Conservation (phyloP, 805 yeast species). For the Monosporozyma aerobia region DNA sequence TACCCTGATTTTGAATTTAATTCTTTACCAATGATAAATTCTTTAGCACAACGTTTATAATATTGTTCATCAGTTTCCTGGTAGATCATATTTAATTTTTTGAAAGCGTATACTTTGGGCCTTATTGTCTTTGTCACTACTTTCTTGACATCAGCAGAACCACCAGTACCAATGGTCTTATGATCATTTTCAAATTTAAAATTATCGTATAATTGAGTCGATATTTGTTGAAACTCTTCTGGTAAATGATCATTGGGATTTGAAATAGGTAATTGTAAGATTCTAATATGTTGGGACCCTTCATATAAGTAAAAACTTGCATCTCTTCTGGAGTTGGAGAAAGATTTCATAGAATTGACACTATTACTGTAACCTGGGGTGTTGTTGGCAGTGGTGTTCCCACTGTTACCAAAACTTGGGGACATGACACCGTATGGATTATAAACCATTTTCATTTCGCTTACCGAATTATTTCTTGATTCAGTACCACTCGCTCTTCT, state of each 20-base stretch:
- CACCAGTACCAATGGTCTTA: slow-evolving; percentile 60
- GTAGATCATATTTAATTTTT: slow-evolving; percentile 49
- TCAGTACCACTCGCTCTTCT: neutral
- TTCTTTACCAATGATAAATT: slow-evolving; percentile 50
- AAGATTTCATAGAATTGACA: neutral
- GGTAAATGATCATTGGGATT: slow-evolving; percentile 63
- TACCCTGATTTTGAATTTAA: slow-evolving; percentile 21
- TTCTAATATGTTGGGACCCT: slow-evolving; percentile 33
- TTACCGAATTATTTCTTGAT: slow-evolving; percentile 1
- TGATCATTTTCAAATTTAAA: slow-evolving; percentile 40
- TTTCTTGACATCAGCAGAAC: slow-evolving; percentile 56
- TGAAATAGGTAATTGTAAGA: slow-evolving; percentile 52
- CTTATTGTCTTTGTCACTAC: slow-evolving; percentile 21
- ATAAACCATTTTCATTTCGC: slow-evolving; percentile 37
- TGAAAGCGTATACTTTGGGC: slow-evolving; percentile 45
- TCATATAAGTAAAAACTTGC: slow-evolving; percentile 27
- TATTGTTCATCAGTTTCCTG: slow-evolving; percentile 58
- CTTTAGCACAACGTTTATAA: slow-evolving; percentile 55
- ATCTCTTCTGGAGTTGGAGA: slow-evolving; percentile 9
- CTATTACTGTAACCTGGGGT: neutral
- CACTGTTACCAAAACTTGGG: slow-evolving; percentile 1
- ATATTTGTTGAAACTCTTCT: slow-evolving; percentile 38
- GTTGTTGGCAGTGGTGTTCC: neutral
- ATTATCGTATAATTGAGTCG: slow-evolving; percentile 43
- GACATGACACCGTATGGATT: slow-evolving; percentile 50